Conservation (phyloP, 257 asterid species). For the Jasminum sambac region DNA sequence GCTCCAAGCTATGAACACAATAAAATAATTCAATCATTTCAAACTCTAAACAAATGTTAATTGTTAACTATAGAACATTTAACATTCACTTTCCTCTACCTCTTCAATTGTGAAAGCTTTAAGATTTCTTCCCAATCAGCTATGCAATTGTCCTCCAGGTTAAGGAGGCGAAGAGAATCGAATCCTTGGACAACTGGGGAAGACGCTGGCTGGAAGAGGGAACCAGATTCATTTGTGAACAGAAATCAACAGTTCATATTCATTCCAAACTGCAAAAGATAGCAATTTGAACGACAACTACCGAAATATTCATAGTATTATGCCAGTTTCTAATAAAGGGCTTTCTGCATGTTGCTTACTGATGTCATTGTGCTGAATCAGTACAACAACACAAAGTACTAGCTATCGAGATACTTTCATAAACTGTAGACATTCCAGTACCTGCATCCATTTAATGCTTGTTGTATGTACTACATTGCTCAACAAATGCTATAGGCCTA, state of each 20-base stretch:
- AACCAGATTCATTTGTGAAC: slow-evolving; percentile 13
- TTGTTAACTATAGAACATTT: slow-evolving; percentile 2
- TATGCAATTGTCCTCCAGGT: slow-evolving; percentile 80
- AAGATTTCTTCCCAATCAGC: slow-evolving; percentile 78
- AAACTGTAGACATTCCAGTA: neutral
- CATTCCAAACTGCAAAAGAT: neutral
- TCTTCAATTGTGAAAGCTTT: slow-evolving; percentile 64
- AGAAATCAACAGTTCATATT: neutral
- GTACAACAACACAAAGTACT: neutral
- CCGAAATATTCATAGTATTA: neutral
- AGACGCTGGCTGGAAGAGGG: slow-evolving; percentile 63
- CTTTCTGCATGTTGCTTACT: neutral
- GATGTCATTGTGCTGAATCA: neutral
- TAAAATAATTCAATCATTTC: slow-evolving; percentile 19
- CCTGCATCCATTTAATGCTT: neutral
- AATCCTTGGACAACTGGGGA: slow-evolving; percentile 67
- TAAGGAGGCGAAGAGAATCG: slow-evolving; percentile 67
- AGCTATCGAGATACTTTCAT: neutral
- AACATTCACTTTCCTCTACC: slow-evolving; percentile 44
- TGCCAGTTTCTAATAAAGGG: neutral
- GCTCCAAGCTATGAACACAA: slow-evolving; percentile 68
- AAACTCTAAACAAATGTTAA: slow-evolving; percentile 14
- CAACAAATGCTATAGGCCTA: neutral
- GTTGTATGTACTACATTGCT: neutral
- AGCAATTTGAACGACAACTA: slow-evolving; percentile 4